Conservation (phyloP, 2,329 filamentous ascomycete species). For the Fusarium sp. region DNA sequence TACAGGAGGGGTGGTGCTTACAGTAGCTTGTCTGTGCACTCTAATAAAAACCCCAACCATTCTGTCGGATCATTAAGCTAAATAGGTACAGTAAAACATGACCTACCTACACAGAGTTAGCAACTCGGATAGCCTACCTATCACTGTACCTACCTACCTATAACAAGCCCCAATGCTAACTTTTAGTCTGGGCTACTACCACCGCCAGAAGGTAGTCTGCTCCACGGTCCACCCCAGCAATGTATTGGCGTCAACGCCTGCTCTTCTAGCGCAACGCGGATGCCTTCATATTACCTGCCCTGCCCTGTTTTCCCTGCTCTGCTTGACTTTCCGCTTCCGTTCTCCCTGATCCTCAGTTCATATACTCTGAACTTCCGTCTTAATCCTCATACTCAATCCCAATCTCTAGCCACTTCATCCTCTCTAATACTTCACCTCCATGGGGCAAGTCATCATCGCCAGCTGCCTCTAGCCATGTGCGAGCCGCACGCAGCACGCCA, state of each 20-base stretch:
- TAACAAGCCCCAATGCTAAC: conserved; percentile 20
- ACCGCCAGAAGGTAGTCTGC: conserved; percentile 20
- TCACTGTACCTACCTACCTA: not conserved
- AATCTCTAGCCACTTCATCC: not conserved
- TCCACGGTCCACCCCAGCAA: conserved; percentile 47
- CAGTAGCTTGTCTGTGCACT: conserved; percentile 4
- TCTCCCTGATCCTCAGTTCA: conserved; percentile 16
- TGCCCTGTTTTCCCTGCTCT: conserved; percentile 37
- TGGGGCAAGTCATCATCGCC: conserved; percentile 37
- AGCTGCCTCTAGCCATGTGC: conserved; percentile 39
- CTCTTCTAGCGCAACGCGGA: conserved; percentile 49
- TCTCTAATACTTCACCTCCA: conserved; percentile 26
- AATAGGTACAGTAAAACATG: conserved; percentile 22
- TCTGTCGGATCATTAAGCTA: conserved; percentile 29
- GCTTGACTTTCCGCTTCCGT: conserved; percentile 19
- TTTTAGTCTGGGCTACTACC: conserved; percentile 10
- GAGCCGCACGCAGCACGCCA: conserved; percentile 43
- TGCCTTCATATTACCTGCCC: conserved; percentile 49
- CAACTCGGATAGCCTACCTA: conserved; percentile 32
- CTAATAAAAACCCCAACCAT: conserved; percentile 23
- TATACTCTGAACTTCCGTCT: conserved; percentile 4
- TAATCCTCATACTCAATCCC: not conserved
- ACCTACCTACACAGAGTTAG: conserved; percentile 4
- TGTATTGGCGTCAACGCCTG: conserved; percentile 48
- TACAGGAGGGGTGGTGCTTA: not conserved